phyloP scores from a whole-genome alignment of 352 stramenopile species.

The Phytophthora fragariaefolia region DNA sequence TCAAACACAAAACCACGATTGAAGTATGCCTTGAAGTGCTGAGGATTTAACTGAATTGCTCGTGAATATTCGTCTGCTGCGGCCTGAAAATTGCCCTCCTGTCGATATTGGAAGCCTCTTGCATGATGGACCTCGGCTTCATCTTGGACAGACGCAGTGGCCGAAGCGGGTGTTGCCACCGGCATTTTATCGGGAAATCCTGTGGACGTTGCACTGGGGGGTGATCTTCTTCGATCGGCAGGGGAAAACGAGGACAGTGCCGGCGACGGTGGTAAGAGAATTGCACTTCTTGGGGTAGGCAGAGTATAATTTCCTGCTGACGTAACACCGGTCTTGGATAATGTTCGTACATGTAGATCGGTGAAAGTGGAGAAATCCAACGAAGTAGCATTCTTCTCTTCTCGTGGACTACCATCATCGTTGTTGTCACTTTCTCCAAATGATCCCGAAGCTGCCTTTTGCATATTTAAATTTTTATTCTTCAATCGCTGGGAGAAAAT shows the following conservation, averaged over 20 bases:
- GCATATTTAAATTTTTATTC: neutral
- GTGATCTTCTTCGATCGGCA: constrained; percentile 10
- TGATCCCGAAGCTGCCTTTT: neutral
- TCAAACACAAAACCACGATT: constrained; percentile 90
- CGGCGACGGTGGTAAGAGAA: constrained; percentile 18
- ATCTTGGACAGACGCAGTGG: constrained; percentile 14
- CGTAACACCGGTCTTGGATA: constrained; percentile 6
- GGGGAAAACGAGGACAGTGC: neutral
- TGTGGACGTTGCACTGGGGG: neutral
- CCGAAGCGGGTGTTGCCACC: neutral
- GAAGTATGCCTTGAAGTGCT: constrained; percentile 91
- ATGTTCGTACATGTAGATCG: constrained; percentile 1
- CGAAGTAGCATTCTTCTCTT: constrained; percentile 8
- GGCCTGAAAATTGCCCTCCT: constrained; percentile 82
- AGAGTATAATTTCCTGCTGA: constrained; percentile 5
- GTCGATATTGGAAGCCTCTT: constrained; percentile 72
- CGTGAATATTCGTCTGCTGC: constrained; percentile 82
- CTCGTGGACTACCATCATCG: constrained; percentile 5
- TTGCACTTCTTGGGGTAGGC: constrained; percentile 4
- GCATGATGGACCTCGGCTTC: constrained; percentile 65
- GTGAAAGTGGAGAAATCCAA: constrained; percentile 5
- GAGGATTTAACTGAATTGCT: constrained; percentile 73
- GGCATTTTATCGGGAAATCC: neutral
- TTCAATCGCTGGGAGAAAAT: constrained; percentile 23
- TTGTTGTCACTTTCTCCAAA: constrained; percentile 29